Evolutionary conservation across 768 basidiomycete species (phyloP), one percentile per base, ranked within the genome.

Genomic region (Tylopilus rubrobrunneus): DNA sequence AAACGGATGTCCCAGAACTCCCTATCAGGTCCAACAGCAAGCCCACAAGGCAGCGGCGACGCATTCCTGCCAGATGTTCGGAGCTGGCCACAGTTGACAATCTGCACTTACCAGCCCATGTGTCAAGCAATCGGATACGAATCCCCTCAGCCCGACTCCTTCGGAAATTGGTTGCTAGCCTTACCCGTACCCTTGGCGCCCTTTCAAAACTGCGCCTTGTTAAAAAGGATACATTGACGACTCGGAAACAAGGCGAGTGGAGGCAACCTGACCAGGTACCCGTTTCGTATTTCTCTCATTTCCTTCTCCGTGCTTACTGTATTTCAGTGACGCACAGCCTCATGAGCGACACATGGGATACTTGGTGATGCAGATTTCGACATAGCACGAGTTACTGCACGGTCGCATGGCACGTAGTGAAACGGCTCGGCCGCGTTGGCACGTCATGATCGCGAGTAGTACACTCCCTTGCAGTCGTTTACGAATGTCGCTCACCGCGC

Each of bases 1-100:
- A 71, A 34, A 70, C 74, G n/a, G 81, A 80, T 39, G 82, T 83
- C 25, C 76, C 81, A 7, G 80, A 83, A 64, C 67, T 71, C 49
- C 25, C 25, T 25, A 25, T 25, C 25, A 66, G 70, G 51, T 81
- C 81, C 34, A 80, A 77, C 25, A 25, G 5, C 25, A 25, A 25
- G 67, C 77, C 78, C 21, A 11, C 36, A 37, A 37, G 36, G 36
- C 7, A 37, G 7, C 36, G 17, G 15, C 36, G 15, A 7, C 31
- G 31, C 31, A 7, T 7, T 8, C 31, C 31, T 31, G 7, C 31
- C 5, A 31, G 31, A 31, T 11, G 31, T 11, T 31, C 31, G 31
- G 31, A 31, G 7, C 10, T 31, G 7, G 31, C 7, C 31, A 31
- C 7, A 7, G 31, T 7, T 31, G 8, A 31, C 31, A 31, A 31